These are phyloP conservation scores for Plasmodium sp. DNA, from an alignment of 169 alveolate genomes.

Conservation along the genomic window DNA sequence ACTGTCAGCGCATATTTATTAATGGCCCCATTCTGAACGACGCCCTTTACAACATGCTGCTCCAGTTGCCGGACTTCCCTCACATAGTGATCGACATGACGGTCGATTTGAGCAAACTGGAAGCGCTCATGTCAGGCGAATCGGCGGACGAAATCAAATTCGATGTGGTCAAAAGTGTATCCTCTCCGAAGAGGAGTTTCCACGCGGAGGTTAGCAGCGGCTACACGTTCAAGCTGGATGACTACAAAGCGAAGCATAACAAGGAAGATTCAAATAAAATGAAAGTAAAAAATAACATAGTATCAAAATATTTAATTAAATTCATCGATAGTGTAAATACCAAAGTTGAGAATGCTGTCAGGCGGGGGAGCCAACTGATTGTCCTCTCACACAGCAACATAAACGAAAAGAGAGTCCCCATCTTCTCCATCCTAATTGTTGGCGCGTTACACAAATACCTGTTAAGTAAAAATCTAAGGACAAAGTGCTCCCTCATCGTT, in stretches of 20 bases:
- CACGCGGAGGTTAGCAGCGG: background rate
- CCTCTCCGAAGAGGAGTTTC: background rate
- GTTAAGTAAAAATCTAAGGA: constrained; percentile 72
- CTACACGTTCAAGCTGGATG: constrained; percentile 3
- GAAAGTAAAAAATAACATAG: constrained; percentile 7
- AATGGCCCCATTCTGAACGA: constrained; percentile 74
- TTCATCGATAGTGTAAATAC: constrained; percentile 63
- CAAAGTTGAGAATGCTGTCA: constrained; percentile 61
- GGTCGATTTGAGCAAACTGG: constrained; percentile 15
- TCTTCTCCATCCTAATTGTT: constrained; percentile 68
- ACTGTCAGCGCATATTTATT: constrained; percentile 71
- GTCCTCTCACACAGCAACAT: constrained; percentile 60
- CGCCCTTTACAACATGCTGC: constrained; percentile 43
- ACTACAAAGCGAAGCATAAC: background rate
- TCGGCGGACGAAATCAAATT: background rate
- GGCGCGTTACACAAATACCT: constrained; percentile 74
- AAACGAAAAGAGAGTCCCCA: constrained; percentile 44
- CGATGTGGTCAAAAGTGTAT: constrained; percentile 2
- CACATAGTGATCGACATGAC: constrained; percentile 68
- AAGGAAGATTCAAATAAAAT: constrained; percentile 15
- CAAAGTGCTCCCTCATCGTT: constrained; percentile 73
- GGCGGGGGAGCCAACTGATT: constrained; percentile 42
- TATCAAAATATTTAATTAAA: constrained; percentile 54
- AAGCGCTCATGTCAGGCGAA: constrained; percentile 34
- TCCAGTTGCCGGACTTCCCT: constrained; percentile 71